Base-by-base conservation (phyloP, 2,329 filamentous ascomycete genomes). In the Colletotrichum incanum region DNA sequence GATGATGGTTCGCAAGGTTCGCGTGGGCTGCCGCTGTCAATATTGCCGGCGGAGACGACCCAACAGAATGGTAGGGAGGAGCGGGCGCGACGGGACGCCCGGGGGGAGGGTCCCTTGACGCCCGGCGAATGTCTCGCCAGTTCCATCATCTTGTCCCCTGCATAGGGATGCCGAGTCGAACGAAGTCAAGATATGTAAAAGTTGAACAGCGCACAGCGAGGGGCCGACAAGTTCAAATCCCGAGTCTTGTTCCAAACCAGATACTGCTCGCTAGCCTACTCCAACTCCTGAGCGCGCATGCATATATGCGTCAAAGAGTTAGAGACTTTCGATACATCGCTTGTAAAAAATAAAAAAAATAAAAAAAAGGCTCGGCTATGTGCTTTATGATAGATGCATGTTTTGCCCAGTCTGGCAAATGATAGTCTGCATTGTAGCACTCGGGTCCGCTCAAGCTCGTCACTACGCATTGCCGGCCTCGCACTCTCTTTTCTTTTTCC, bases 1-100 rank as follows among this genome's bases (percentile, higher is more conserved):
- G n/a, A 62, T 5, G 31, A 26, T 50, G 47, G 16, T 18, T 20
- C 26, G 12, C 7, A 34, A 20, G 47, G 61, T 52, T 63, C 61
- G 47, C 49, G 52, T 26, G 55, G 50, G 39, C 16, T 14, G 16
- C 28, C 47, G 23, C n/a, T 59, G 52, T 31, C 37, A 59, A 52
- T 39, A n/a, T 37, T 23, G 59, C 28, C 31, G 23, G 60, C 23
- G 20, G 58, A 26, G 45, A 39, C 31, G 56, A 62, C 59, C 69
- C 65, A 69, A 37, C 69, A 52, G 65, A 37, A 52, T 47, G 69
- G 69, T 72, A 63, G 45, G 58, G 65, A 69, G 69, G 52, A 47
- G 59, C 58, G 58, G 58, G 65, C 65, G 45, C 20, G 37, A 63
- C 58, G 65, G 65, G 69, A 34, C 50, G 52, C 20, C 43, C 18